These are phyloP conservation scores for Hyphopichia khmerensis DNA, from an alignment of 1,139 yeast species.

Conservation along the genomic window DNA sequence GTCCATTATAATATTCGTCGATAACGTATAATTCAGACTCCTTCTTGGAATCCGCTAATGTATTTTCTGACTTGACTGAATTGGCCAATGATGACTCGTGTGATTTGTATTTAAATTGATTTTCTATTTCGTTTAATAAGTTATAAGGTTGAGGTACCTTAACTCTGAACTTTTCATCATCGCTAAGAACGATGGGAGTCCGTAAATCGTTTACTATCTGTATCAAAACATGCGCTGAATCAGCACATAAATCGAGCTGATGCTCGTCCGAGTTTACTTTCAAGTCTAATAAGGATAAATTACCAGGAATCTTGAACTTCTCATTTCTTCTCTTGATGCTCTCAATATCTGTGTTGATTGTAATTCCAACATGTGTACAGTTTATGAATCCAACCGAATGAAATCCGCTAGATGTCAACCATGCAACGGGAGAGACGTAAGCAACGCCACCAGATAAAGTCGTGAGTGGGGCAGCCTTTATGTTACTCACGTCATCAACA, in stretches of 20 bases:
- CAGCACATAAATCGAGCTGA: conserved; percentile 72
- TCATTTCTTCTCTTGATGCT: conserved; percentile 18
- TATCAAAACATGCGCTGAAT: conserved; percentile 69
- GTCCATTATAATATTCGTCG: conserved; percentile 21
- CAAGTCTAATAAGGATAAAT: conserved; percentile 36
- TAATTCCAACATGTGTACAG: conserved; percentile 41
- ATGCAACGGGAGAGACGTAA: conserved; percentile 18
- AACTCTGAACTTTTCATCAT: conserved; percentile 54
- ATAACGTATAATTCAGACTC: conserved; percentile 13
- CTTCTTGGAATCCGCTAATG: neutral
- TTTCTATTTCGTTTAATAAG: conserved; percentile 46
- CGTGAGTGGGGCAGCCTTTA: conserved; percentile 15
- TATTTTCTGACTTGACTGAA: neutral
- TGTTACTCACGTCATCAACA: conserved; percentile 53
- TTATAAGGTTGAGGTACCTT: conserved; percentile 36
- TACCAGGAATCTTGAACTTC: conserved; percentile 18
- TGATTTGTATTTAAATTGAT: conserved; percentile 19
- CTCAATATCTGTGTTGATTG: conserved; percentile 28
- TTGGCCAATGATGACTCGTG: neutral
- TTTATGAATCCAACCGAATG: conserved; percentile 45
- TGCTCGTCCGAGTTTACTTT: conserved; percentile 50
- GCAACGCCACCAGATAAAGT: conserved; percentile 10
- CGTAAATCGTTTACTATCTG: conserved; percentile 73
- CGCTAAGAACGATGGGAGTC: conserved; percentile 58
- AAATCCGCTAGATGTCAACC: conserved; percentile 40